Base-by-base conservation (phyloP, 345 rosid genomes). In the Noccaea caerulescens region DNA sequence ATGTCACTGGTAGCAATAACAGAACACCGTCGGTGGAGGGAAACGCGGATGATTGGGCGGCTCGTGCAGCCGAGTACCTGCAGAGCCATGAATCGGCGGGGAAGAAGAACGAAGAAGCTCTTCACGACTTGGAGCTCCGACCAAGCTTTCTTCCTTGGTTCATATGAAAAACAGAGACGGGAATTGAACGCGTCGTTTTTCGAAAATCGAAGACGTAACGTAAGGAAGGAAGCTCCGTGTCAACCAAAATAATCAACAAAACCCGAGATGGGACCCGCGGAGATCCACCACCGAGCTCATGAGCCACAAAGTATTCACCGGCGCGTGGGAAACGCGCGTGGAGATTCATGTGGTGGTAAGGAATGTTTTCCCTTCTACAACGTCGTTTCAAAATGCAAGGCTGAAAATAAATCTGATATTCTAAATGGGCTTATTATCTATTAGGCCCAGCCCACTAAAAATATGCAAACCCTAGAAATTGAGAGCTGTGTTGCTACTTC, bases 21-120 rank as follows among this genome's bases (percentile, higher is more conserved):
- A 3, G 43, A 76, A 2, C 55, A 75, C 2, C 59, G 76, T 13
- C 42, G 73, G 67, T 73, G 88, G 25, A 71, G 72, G 1, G 78
- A 44, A 45, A 80, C 58, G 72, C 66, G 80, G 44, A 72, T 73
- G 18, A 27, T 27, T 27, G 74, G 79, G 46, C 72, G 81, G 73
- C 68, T 60, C 12, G 82, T 44, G 68, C 66, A 76, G 73, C 81
- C 82, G 54, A 84, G 73, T 33, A 82, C 73, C 0, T 77, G 80
- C 56, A 78, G 66, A 72, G 85, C 84, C 96, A 89, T 86, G 77
- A 73, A 71, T 8, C 63, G 16, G 7, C 66, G 49, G 57, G 57
- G 63, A 63, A 25, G 4, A 53, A 39, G 58, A 20, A 58, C 27
- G 43, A 66, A 67, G 50, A 39, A 41, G 54, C 58, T 75, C 58